These are phyloP conservation scores for Wakefieldia striispora DNA, from an alignment of 768 basidiomycete species.

Conservation along the genomic window DNA sequence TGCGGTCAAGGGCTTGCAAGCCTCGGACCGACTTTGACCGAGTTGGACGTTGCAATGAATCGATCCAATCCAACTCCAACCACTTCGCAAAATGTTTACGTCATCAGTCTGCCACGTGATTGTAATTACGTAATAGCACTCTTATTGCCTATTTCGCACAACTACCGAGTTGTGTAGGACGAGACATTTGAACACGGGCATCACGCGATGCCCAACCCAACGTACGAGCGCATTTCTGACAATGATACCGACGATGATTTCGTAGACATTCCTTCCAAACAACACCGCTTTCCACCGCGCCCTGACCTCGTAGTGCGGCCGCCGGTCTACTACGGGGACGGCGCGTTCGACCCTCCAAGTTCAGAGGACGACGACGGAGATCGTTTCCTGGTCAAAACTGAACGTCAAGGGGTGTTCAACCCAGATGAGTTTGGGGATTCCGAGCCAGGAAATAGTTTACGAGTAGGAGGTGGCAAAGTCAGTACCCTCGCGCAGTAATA, in stretches of 20 bases:
- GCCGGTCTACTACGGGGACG: slow-evolving; percentile 66
- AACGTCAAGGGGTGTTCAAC: background rate
- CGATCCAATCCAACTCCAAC: too few relatives aligned
- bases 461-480: slow-evolving; percentile 39
- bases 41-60: too few relatives aligned
- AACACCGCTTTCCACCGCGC: background rate
- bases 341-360: slow-evolving; percentile 73
- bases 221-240: slow-evolving; percentile 32
- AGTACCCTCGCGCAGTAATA: slow-evolving; percentile 11
- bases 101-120: slow-evolving; percentile 12
- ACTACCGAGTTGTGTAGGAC: background rate
- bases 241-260: slow-evolving; percentile 25
- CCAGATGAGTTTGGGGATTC: slow-evolving; percentile 15
- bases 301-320: slow-evolving; percentile 27
- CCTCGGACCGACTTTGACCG: too few relatives aligned
- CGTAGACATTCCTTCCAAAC: slow-evolving; percentile 6
- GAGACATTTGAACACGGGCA: background rate
- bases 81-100: too few relatives aligned
- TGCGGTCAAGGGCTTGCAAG: background rate
- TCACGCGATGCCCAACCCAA: slow-evolving; percentile 24
- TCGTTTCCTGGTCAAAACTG: slow-evolving; percentile 46
- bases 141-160: slow-evolving; percentile 10
- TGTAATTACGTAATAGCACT: slow-evolving; percentile 7
- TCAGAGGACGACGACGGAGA: slow-evolving; percentile 70
- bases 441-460: slow-evolving; percentile 31